Percentiles rank a stretch among this genome's conserved stretches.
phyloP scores from a whole-genome alignment of 2,329 filamentous ascomycete species.

The Sporothrix brasiliensis region DNA sequence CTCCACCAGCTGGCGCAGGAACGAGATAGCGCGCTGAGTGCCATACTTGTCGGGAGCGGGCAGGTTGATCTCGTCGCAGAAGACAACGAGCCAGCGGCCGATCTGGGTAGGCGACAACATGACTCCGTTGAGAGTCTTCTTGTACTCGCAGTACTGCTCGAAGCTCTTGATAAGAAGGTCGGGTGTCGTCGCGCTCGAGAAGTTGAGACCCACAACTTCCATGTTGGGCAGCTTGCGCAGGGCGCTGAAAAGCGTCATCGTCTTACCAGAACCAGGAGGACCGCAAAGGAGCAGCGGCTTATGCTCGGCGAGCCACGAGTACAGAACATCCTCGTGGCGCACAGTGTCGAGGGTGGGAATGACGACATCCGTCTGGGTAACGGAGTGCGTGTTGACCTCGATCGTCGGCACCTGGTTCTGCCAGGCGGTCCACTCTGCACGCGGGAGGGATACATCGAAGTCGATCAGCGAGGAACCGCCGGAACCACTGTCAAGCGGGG shows the following conservation, averaged over 20 bases:
- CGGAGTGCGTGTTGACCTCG: conserved; percentile 97
- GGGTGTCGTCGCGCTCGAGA: conserved; percentile 96
- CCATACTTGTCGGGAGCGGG: conserved; percentile 97
- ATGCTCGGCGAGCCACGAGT: conserved; percentile 98
- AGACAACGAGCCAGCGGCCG: conserved; percentile 95
- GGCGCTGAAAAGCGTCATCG: conserved; percentile 98
- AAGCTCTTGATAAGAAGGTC: conserved; percentile 99
- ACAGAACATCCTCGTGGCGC: conserved; percentile 97
- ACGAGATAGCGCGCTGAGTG: conserved; percentile 95
- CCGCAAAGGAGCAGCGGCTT: conserved; percentile 96
- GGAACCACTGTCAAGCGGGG: conserved; percentile 72
- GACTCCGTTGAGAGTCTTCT: conserved; percentile 95
- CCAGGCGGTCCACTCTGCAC: conserved; percentile 89
- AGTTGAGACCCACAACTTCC: conserved; percentile 99
- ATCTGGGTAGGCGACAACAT: conserved; percentile 96
- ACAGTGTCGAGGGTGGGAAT: conserved; percentile 98
- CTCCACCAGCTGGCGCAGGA: conserved; percentile 94
- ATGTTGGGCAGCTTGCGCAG: conserved; percentile 96
- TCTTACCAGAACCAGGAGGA: conserved; percentile 97
- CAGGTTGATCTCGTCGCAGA: conserved; percentile 99
- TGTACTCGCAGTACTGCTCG: conserved; percentile 99
- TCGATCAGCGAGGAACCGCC: conserved; percentile 75
- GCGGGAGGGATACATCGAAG: conserved; percentile 85
- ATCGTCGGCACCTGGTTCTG: conserved; percentile 91
- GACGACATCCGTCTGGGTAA: conserved; percentile 96